Evolutionary conservation across 148 eudicot species (phyloP).

Genomic region (Salicornia ramosissima): DNA sequence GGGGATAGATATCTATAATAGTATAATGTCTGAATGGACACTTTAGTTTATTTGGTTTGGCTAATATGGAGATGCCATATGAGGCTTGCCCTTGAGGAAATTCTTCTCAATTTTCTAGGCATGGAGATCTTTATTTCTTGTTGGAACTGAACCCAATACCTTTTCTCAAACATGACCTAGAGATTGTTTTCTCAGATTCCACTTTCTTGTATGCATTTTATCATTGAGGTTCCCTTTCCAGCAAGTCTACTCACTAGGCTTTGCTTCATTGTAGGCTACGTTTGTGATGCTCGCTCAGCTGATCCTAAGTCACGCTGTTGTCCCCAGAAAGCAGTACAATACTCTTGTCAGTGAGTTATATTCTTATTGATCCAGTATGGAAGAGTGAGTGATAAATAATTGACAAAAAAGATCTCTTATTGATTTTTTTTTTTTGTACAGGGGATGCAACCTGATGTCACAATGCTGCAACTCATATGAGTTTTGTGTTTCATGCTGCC

Average conservation of each 20-base stretch:
- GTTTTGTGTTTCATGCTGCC: constrained; percentile 95
- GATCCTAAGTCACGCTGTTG: constrained; percentile 85
- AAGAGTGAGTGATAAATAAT: constrained; percentile 7
- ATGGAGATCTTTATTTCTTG: background rate
- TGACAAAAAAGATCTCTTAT: constrained; percentile 18
- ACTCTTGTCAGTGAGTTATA: constrained; percentile 95
- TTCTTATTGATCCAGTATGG: constrained; percentile 17
- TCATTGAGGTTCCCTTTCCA: background rate
- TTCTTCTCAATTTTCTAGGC: background rate
- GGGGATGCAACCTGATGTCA: constrained; percentile 81
- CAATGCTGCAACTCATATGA: constrained; percentile 97
- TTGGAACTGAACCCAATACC: background rate
- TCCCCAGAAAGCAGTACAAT: constrained; percentile 61
- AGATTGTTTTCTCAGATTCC: background rate
- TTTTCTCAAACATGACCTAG: background rate
- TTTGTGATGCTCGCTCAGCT: constrained; percentile 81
- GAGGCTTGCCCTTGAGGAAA: background rate
- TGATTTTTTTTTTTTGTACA: constrained; percentile 33
- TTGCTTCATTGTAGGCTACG: constrained; percentile 53
- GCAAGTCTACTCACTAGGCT: constrained; percentile 9
- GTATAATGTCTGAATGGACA: background rate
- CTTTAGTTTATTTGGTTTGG: background rate
- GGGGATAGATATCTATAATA: too few relatives aligned
- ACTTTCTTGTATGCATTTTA: constrained; percentile 1
- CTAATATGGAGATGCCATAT: background rate